Evolutionary conservation across 768 basidiomycete species (phyloP), one percentile per base, ranked within the genome.

Genomic region (Tulasnella sp.): DNA sequence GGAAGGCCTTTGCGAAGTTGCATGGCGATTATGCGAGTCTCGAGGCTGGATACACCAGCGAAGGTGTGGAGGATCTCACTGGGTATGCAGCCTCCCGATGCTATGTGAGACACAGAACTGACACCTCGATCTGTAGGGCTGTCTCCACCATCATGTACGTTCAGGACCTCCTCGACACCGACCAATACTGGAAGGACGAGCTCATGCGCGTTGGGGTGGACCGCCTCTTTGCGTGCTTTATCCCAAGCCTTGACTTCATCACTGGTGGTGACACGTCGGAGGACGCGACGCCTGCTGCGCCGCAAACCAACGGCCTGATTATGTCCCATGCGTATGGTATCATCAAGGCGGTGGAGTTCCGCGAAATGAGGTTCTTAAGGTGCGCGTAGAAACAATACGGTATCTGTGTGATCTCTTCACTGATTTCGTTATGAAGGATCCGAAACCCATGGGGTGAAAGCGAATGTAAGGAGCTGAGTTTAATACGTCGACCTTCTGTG

Each of bases 1-100:
- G 81, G 65, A 82, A 82, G 64, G 80, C 80, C 2, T 82, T 76
- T 58, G 80, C 79, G 0, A 82, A 82, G 62, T 65, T 80, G 3
- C 78, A 82, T 32, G 52, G 52, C 2, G 76, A 77, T 60, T 81
- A 78, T 65, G 71, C 73, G 0, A 71, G 74, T 1, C 64, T 81
- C 34, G 61, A 66, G 27, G 72, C 71, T 26, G 80, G 79, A 5
- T 62, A 68, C 21, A 69, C 76, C 17, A 71, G 72, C 51, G 78
- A 81, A 63, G 80, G 77, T 4, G 73, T 80, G 17, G 80, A 82
- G 67, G 80, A 82, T 64, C 66, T 82, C 44, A 80, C 80, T 5
- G 80, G 80, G 79, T 80, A 65, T 8, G 70, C n/a, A 17, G 26
- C n/a, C 23, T 15, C 47, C 27, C 11, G 8, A n/a, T n/a, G 9